These are phyloP conservation scores for Neonectria coccinea DNA, from an alignment of 2,329 filamentous ascomycete species.

Conservation along the genomic window DNA sequence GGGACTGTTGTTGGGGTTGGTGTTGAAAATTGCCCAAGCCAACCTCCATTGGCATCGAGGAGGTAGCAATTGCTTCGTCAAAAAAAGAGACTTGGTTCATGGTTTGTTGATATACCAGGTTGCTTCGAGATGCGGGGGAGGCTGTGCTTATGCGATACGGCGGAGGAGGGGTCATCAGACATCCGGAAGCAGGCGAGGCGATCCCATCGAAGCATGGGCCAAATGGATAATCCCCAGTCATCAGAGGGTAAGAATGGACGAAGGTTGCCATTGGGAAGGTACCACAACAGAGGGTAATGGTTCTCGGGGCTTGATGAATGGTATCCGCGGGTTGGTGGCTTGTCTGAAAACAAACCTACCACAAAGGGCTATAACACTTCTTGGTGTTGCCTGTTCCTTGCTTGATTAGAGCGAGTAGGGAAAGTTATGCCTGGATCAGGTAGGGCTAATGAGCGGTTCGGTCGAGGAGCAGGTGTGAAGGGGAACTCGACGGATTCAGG, in stretches of 20 bases:
- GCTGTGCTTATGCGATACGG: slow-evolving; percentile 39
- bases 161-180: slow-evolving; percentile 37
- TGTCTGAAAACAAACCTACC: background rate
- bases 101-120: slow-evolving; percentile 34
- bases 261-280: slow-evolving; percentile 25
- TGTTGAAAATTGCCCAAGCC: slow-evolving; percentile 34
- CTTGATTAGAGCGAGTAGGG: slow-evolving; percentile 3
- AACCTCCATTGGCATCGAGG: slow-evolving; percentile 36
- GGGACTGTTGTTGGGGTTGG: slow-evolving; percentile 28
- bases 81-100: slow-evolving; percentile 43
- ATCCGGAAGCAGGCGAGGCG: slow-evolving; percentile 24
- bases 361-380: background rate
- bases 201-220: slow-evolving; percentile 18
- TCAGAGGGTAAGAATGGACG: slow-evolving; percentile 5
- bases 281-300: background rate
- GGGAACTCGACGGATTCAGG: slow-evolving; percentile 14
- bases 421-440: slow-evolving; percentile 13
- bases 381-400: slow-evolving; percentile 8
- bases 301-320: background rate
- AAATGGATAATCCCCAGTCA: slow-evolving; percentile 15
- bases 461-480: slow-evolving; percentile 11
- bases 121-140: slow-evolving; percentile 36
- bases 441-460: slow-evolving; percentile 12
- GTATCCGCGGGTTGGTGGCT: background rate
- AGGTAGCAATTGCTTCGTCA: slow-evolving; percentile 43